Conservation (phyloP, 306 rosid genomes). For the Datisca glomerata region DNA sequence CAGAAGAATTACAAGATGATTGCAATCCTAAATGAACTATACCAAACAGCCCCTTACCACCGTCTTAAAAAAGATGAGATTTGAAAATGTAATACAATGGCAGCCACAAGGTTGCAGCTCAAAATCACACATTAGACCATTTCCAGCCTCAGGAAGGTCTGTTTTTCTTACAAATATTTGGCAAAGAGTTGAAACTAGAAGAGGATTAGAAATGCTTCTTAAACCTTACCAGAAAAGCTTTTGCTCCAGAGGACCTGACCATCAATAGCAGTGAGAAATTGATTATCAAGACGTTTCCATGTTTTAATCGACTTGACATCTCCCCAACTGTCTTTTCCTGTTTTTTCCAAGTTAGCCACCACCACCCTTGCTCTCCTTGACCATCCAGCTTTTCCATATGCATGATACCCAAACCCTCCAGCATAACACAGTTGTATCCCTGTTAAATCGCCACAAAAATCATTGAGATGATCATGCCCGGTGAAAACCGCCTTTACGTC, state of each 20-base stretch:
- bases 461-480: conserved; percentile 90
- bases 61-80: no score
- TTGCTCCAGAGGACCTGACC: conserved; percentile 63
- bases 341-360: conserved; percentile 60
- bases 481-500: conserved; percentile 85
- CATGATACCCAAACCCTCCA: conserved; percentile 95
- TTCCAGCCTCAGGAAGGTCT: no score
- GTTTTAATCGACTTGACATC: conserved; percentile 68
- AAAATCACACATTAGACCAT: no score
- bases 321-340: conserved; percentile 47
- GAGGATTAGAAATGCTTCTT: no score
- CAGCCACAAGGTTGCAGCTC: no score
- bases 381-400: conserved; percentile 95
- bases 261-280: conserved; percentile 47
- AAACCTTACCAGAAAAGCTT: conserved; percentile 39
- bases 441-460: conserved; percentile 67
- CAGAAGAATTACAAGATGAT: no score
- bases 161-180: no score
- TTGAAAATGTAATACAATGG: no score
- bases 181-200: no score
- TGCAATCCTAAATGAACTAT: no score
- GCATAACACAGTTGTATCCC: conserved; percentile 70
- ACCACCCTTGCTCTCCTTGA: conserved; percentile 82
- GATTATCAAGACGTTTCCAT: conserved; percentile 85
- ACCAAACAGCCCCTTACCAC: no score